A percentile compares a stretch with the other conserved stretches of the same genome.
phyloP scores from a whole-genome alignment of 2,329 filamentous ascomycete genomes.

The Podosphaera xanthii region DNA sequence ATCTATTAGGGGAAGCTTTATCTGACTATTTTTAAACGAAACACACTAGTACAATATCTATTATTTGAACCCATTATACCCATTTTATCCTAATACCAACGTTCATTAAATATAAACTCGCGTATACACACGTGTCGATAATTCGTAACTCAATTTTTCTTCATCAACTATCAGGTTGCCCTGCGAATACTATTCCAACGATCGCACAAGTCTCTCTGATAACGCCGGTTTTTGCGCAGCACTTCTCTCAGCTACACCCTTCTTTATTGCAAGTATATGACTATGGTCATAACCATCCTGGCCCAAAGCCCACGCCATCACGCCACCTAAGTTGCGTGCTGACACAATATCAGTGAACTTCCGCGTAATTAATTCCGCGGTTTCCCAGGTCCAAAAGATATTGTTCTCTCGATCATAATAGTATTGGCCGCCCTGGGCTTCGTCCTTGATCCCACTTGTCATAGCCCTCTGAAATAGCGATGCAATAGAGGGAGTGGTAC shows the following conservation, averaged over 20 bases:
- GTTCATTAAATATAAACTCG: not conserved
- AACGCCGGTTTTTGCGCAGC: not conserved
- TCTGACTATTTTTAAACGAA: no score
- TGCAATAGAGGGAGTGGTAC: not conserved
- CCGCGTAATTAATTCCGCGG: slow-evolving; percentile 29
- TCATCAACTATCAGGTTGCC: not conserved
- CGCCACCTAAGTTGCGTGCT: slow-evolving; percentile 35
- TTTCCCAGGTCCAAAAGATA: slow-evolving; percentile 58
- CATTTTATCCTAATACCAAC: not conserved
- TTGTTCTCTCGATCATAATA: slow-evolving; percentile 36
- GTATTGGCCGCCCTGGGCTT: slow-evolving; percentile 37
- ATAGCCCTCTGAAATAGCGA: slow-evolving; percentile 29
- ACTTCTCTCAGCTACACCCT: slow-evolving; percentile 1
- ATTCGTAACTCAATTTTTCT: not conserved
- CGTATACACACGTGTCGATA: no score
- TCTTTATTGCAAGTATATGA: slow-evolving; percentile 22
- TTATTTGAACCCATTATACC: not conserved
- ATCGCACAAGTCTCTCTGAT: not conserved
- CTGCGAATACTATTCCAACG: not conserved
- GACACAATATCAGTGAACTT: slow-evolving; percentile 40
- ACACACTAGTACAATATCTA: no score
- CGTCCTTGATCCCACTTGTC: slow-evolving; percentile 30
- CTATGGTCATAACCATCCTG: slow-evolving; percentile 31
- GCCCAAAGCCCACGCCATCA: slow-evolving; percentile 54
- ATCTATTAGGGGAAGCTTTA: no score